phyloP scores from a whole-genome alignment of 768 basidiomycete genomes.

The Termitomyces sp. region DNA sequence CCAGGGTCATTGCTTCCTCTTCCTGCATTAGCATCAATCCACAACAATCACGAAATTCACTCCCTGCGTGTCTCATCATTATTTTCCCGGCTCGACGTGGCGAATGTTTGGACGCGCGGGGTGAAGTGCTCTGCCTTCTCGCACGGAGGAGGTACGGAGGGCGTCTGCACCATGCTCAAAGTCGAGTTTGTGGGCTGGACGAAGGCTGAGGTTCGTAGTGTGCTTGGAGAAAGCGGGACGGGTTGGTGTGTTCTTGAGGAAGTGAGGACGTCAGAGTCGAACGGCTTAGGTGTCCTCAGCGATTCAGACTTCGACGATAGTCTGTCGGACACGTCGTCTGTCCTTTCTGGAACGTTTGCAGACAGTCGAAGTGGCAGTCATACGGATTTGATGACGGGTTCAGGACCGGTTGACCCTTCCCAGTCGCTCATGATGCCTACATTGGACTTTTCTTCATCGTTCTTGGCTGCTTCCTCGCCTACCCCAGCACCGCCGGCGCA shows the following conservation, averaged over 20 bases:
- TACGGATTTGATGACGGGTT: slow-evolving; percentile 13
- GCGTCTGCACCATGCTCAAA: slow-evolving; percentile 63
- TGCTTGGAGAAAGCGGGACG: slow-evolving; percentile 69
- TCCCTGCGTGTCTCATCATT: slow-evolving; percentile 63
- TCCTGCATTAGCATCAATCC: slow-evolving; percentile 48
- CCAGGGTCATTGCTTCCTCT: slow-evolving; percentile 49
- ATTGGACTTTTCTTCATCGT: slow-evolving; percentile 65
- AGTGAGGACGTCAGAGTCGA: slow-evolving; percentile 25
- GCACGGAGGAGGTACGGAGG: slow-evolving; percentile 36
- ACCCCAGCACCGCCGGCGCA: slow-evolving; percentile 12
- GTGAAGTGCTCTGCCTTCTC: slow-evolving; percentile 65
- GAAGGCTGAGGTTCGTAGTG: slow-evolving; percentile 56
- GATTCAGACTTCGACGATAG: slow-evolving; percentile 29
- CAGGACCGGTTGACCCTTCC: slow-evolving; percentile 48
- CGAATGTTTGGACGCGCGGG: slow-evolving; percentile 64
- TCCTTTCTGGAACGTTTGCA: slow-evolving; percentile 24
- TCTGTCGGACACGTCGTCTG: slow-evolving; percentile 31
- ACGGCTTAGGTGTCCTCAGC: slow-evolving; percentile 18
- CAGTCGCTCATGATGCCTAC: slow-evolving; percentile 76
- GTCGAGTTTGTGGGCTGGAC: slow-evolving; percentile 78
- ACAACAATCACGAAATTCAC: slow-evolving; percentile 54
- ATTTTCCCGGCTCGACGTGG: slow-evolving; percentile 69
- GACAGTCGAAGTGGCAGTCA: slow-evolving; percentile 12
- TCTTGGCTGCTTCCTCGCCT: slow-evolving; percentile 23
- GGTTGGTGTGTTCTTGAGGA: slow-evolving; percentile 81